Percentiles rank a stretch among this genome's conserved stretches.
Conservation (phyloP, 2,329 filamentous ascomycete species). For the Neoscytalidium dimidiatum region DNA sequence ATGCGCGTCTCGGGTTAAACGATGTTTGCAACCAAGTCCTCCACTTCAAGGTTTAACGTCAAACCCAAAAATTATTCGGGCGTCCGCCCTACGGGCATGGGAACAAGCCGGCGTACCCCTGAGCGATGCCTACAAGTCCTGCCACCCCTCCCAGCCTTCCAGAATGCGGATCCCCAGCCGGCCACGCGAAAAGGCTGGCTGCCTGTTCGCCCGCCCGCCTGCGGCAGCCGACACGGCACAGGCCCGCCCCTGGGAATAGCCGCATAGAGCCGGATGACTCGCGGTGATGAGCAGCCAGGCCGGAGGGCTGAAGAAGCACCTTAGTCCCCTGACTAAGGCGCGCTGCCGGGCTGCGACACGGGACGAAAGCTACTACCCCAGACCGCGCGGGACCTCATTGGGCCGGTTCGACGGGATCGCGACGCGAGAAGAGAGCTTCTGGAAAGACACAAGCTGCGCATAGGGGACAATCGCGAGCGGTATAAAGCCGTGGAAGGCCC, state of each 20-base stretch:
- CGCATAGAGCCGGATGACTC: neutral
- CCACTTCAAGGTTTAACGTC: neutral
- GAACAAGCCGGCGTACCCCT: neutral
- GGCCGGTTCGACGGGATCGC: neutral
- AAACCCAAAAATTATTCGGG: slow-evolving; percentile 1
- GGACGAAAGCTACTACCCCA: slow-evolving; percentile 6
- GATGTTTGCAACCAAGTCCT: slow-evolving; percentile 1
- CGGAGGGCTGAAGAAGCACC: neutral
- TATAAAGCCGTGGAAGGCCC: slow-evolving; percentile 16
- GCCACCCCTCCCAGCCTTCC: slow-evolving; percentile 6
- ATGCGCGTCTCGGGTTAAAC: slow-evolving; percentile 15
- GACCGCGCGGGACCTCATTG: slow-evolving; percentile 2
- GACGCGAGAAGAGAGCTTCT: slow-evolving; percentile 10
- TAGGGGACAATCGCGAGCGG: slow-evolving; percentile 12
- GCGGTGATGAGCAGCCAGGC: neutral
- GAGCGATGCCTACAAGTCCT: slow-evolving; percentile 1
- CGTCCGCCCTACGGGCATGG: neutral
- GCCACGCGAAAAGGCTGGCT: slow-evolving; percentile 4
- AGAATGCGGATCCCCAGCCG: slow-evolving; percentile 16
- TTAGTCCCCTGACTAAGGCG: slow-evolving; percentile 14
- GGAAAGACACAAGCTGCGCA: slow-evolving; percentile 5
- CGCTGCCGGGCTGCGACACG: neutral
- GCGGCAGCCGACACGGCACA: slow-evolving; percentile 8
- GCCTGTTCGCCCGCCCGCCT: neutral
- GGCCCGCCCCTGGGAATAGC: slow-evolving; percentile 1